phyloP scores from a whole-genome alignment of 805 yeast species.

The Pichia sporocuriosa region DNA sequence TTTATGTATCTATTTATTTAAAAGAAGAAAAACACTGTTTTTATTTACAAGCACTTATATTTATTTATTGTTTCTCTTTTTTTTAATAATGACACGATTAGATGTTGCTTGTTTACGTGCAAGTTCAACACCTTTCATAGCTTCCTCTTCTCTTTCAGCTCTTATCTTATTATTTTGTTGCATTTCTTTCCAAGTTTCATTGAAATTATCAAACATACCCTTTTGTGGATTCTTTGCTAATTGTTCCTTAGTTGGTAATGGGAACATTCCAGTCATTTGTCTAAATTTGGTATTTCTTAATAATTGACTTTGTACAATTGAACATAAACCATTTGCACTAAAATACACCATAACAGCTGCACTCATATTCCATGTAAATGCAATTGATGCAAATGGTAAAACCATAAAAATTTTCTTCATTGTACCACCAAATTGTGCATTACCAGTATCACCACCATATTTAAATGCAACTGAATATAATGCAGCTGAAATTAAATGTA shows the following conservation, averaged over 20 bases:
- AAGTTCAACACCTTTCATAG: constrained; percentile 25
- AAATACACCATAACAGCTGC: constrained; percentile 83
- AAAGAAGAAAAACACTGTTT: not conserved
- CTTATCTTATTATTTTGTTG: constrained; percentile 24
- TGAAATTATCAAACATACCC: constrained; percentile 28
- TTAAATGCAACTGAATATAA: constrained; percentile 68
- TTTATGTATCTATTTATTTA: too few species aligned
- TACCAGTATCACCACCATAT: constrained; percentile 90
- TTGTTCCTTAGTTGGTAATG: constrained; percentile 34
- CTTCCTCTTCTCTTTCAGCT: constrained; percentile 22
- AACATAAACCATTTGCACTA: constrained; percentile 69
- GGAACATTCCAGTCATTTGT: constrained; percentile 45
- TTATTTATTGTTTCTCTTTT: constrained; percentile 11
- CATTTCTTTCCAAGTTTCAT: constrained; percentile 28
- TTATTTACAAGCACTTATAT: not conserved
- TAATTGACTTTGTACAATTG: constrained; percentile 64
- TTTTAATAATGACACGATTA: constrained; percentile 25
- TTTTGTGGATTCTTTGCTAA: constrained; percentile 21
- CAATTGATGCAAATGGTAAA: constrained; percentile 75
- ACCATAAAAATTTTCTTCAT: constrained; percentile 63
- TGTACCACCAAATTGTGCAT: constrained; percentile 29
- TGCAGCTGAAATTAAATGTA: constrained; percentile 76
- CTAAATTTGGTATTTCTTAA: constrained; percentile 58
- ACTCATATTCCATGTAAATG: constrained; percentile 82
- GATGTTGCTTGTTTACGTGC: constrained; percentile 23